Evolutionary conservation across 2,329 filamentous ascomycete genomes (phyloP).

Genomic region (Penicillium sp.): DNA sequence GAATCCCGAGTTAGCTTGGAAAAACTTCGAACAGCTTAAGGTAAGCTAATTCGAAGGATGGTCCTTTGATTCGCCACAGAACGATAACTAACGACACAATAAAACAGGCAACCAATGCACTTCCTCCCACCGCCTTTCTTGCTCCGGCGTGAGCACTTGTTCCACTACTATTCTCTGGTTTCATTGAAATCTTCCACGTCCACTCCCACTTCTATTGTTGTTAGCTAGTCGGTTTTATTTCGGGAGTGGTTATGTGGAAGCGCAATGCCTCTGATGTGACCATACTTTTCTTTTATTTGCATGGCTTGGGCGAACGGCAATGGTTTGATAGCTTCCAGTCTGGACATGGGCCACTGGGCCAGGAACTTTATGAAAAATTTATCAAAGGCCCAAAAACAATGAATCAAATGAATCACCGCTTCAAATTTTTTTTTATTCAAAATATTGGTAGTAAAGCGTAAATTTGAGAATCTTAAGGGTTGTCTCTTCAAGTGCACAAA

Average conservation of each 20-base stretch:
- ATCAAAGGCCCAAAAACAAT: not conserved
- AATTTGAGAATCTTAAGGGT: not conserved
- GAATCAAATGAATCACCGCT: not conserved
- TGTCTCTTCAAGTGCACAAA: not conserved
- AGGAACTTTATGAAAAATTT: conserved; percentile 1
- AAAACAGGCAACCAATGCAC: conserved; percentile 35
- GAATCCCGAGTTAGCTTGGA: conserved; percentile 72
- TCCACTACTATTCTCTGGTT: not conserved
- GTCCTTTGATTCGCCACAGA: not conserved
- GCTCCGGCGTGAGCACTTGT: conserved; percentile 16
- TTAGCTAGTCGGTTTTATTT: conserved; percentile 7
- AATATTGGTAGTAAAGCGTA: not conserved
- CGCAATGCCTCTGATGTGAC: conserved; percentile 11
- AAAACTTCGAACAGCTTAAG: conserved; percentile 72
- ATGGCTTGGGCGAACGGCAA: conserved; percentile 35
- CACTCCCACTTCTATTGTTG: not conserved
- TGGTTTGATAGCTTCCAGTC: conserved; percentile 17
- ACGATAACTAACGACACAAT: conserved; percentile 19
- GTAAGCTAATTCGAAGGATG: conserved; percentile 43
- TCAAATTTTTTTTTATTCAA: not conserved
- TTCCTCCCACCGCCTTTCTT: conserved; percentile 52
- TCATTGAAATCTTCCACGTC: not conserved
- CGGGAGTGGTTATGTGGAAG: conserved; percentile 6
- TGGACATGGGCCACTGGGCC: conserved; percentile 15
- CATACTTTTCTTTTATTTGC: conserved; percentile 21